Conservation (phyloP, 2,329 filamentous ascomycete species). For the Clonostachys byssicola region DNA sequence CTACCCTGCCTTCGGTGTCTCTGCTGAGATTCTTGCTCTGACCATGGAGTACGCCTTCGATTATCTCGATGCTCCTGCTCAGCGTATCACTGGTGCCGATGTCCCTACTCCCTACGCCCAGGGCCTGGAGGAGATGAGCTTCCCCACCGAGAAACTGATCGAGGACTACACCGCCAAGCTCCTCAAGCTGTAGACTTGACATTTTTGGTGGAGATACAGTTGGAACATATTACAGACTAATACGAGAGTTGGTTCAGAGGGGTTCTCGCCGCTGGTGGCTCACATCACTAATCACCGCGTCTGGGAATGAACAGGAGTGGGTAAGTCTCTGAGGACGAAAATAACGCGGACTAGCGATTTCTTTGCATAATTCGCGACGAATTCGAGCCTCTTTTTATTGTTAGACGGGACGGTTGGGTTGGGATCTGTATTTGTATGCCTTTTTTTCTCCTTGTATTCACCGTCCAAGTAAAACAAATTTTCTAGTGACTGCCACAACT, state of each 20-base stretch:
- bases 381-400: slow-evolving; percentile 12
- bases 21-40: slow-evolving; percentile 87
- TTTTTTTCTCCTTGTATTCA: no score
- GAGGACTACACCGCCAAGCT: slow-evolving; percentile 87
- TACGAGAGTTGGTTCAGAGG: no score
- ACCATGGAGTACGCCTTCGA: slow-evolving; percentile 98
- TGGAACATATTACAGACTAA: no score
- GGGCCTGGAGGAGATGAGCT: slow-evolving; percentile 90
- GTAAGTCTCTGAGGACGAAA: no score
- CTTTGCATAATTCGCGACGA: no score
- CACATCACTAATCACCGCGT: no score
- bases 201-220: no score
- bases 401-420: slow-evolving; percentile 27
- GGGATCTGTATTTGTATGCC: slow-evolving; percentile 34
- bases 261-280: no score
- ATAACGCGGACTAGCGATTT: no score
- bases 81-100: slow-evolving; percentile 93
- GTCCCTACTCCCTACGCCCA: slow-evolving; percentile 94
- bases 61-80: slow-evolving; percentile 90
- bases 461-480: no score
- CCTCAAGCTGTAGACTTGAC: slow-evolving; percentile 60
- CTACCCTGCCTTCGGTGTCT: slow-evolving; percentile 92
- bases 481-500: no score
- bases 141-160: slow-evolving; percentile 88
- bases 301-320: no score